Evolutionary conservation across 768 basidiomycete species (phyloP).

Genomic region (Trametes villosa): DNA sequence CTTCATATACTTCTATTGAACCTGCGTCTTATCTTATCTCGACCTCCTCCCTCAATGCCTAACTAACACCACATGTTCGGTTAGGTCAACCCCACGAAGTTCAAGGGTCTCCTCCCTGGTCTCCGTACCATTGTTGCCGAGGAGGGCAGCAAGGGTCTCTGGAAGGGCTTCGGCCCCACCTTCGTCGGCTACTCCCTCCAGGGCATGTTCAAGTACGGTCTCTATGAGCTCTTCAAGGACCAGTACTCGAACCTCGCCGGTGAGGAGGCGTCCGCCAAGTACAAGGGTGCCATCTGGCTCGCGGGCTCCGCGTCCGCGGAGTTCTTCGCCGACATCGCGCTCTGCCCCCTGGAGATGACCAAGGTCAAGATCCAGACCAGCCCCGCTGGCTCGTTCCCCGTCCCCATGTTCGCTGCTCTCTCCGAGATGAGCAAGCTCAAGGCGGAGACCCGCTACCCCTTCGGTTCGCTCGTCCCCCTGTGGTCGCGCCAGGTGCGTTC

Average conservation of each 20-base stretch:
- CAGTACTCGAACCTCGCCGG: constrained; percentile 87
- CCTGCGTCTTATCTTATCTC: too few relatives aligned
- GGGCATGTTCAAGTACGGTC: constrained; percentile 98
- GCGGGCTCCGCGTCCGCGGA: constrained; percentile 94
- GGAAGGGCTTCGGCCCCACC: constrained; percentile 95
- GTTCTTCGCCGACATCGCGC: constrained; percentile 93
- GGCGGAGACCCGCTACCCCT: constrained; percentile 79
- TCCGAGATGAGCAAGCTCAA: constrained; percentile 69
- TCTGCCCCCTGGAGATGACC: constrained; percentile 94
- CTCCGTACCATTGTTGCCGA: constrained; percentile 72
- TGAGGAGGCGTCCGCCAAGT: constrained; percentile 75
- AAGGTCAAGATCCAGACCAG: constrained; percentile 92
- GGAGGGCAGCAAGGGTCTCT: constrained; percentile 84
- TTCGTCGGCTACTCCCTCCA: constrained; percentile 93
- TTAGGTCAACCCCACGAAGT: constrained; percentile 79
- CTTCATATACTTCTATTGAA: not conserved
- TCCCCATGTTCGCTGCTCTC: constrained; percentile 70
- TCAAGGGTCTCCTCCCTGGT: constrained; percentile 64
- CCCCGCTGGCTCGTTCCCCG: constrained; percentile 75
- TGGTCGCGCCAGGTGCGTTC: constrained; percentile 81
- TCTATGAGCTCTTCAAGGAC: constrained; percentile 98
- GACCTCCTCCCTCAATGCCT: too few relatives aligned
- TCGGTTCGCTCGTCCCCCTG: constrained; percentile 82
- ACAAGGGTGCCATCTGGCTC: constrained; percentile 92
- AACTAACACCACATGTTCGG: not conserved